These are phyloP conservation scores for Lentinula aciculospora DNA, from an alignment of 768 basidiomycete genomes.

Conservation along the genomic window DNA sequence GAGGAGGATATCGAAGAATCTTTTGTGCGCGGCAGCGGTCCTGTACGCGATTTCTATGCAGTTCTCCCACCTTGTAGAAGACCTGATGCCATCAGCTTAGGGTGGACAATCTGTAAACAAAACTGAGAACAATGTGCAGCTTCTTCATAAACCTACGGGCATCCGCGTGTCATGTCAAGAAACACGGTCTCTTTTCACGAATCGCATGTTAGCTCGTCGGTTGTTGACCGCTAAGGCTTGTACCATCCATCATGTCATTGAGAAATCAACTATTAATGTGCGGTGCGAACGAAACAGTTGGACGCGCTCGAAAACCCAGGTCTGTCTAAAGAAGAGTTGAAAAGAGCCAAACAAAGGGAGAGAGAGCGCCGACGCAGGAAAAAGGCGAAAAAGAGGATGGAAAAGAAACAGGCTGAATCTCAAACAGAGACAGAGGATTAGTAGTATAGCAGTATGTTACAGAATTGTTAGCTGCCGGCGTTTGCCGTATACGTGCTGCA, in stretches of 20 bases:
- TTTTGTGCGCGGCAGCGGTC: slow-evolving; percentile 65
- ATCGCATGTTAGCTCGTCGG: slow-evolving; percentile 72
- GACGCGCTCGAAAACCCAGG: slow-evolving; percentile 73
- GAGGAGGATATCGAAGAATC: slow-evolving; percentile 84
- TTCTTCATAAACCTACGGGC: slow-evolving; percentile 85
- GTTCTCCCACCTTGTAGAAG: slow-evolving; percentile 28
- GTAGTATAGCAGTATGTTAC: neutral
- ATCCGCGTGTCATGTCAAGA: slow-evolving; percentile 85
- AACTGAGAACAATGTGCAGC: slow-evolving; percentile 85
- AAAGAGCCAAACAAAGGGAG: slow-evolving; percentile 68
- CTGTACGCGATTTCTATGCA: neutral
- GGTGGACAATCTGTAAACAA: slow-evolving; percentile 98
- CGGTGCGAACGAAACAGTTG: slow-evolving; percentile 38
- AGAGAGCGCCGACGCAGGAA: slow-evolving; percentile 69
- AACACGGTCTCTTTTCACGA: slow-evolving; percentile 77
- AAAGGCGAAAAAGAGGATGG: slow-evolving; percentile 67
- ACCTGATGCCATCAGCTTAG: slow-evolving; percentile 70
- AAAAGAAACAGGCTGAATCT: neutral
- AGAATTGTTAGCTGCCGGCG: neutral
- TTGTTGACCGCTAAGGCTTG: slow-evolving; percentile 72
- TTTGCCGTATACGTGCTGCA: neutral
- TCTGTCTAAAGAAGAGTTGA: slow-evolving; percentile 62
- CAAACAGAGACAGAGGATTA: neutral
- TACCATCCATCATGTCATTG: slow-evolving; percentile 20
- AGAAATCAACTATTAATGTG: slow-evolving; percentile 12